Evolutionary conservation across 2,329 filamentous ascomycete genomes (phyloP), one percentile per base, ranked within the genome.

Genomic region (Paecilomyces dactylethromorphus): DNA sequence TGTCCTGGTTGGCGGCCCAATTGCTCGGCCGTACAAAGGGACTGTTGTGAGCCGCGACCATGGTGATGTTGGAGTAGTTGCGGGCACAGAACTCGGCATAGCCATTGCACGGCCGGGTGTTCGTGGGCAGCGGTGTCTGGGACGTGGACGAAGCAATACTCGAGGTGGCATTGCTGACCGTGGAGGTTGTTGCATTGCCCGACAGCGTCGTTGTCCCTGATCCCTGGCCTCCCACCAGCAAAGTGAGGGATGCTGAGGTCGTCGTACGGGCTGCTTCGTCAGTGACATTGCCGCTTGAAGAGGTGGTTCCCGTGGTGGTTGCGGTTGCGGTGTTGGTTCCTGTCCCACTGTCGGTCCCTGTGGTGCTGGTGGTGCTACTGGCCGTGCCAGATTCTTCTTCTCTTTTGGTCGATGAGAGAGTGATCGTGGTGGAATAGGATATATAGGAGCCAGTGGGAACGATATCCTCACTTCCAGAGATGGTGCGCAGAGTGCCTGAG

Each of bases 101-200:
- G 71, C 86, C 86, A 74, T 95, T 95, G 80, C 91, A 95, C 3
- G 89, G 86, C 60, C 86, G 85, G 0, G 89, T 92, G 72, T 92
- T 93, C 53, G 82, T 84, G 1, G 87, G 81, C 55, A 70, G 75
- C 13, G 71, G 79, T 55, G 64, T 74, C n/a, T 70, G 71, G 13
- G 73, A 67, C 3, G 75, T 76, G 11, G 77, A 4, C 35, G 35
- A 18, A 2, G 39, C 71, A 12, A 80, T 5, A 2, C 4, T 79
- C 39, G 73, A 71, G 39, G 78, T 81, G n/a, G 68, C 70, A 60
- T 80, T 82, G 1, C 79, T 75, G 35, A 80, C 80, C 8, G 71
- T 66, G 24, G 75, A 76, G 29, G 80, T 81, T 8, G 75, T 76
- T 29, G 73, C 72, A 57, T 81, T 82, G 49, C 79, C 78, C 31